These are phyloP conservation scores for Aspergillus olivimuriae DNA, from an alignment of 495 filamentous ascomycete genomes.

Conservation along the genomic window DNA sequence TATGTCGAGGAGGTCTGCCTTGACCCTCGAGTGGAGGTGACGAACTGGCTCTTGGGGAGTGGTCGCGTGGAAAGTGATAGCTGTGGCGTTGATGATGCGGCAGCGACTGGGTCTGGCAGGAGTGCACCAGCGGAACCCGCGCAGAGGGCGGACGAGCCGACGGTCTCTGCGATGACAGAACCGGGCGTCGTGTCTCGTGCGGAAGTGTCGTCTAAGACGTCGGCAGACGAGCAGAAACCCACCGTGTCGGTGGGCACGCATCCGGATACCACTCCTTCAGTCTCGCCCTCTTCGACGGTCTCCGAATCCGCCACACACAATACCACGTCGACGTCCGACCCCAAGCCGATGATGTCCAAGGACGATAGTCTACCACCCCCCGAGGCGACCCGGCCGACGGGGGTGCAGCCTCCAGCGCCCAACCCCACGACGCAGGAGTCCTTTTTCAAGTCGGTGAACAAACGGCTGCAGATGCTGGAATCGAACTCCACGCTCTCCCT, in stretches of 20 bases:
- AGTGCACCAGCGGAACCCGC: no score
- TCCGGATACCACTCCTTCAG: neutral
- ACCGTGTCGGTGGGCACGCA: conserved; percentile 10
- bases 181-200: no score
- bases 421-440: conserved; percentile 88
- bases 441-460: conserved; percentile 95
- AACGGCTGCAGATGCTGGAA: conserved; percentile 85
- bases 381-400: conserved; percentile 43
- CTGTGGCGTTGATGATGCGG: no score
- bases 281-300: conserved; percentile 14
- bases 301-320: conserved; percentile 20
- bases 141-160: no score
- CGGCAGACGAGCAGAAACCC: conserved; percentile 17
- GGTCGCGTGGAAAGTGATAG: no score
- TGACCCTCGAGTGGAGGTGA: conserved; percentile 10
- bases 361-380: conserved; percentile 25
- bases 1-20: conserved; percentile 10
- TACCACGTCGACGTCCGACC: conserved; percentile 18
- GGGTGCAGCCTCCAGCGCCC: conserved; percentile 51
- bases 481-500: conserved; percentile 87
- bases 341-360: conserved; percentile 19
- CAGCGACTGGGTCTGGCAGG: no score
- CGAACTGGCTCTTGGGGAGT: no score
- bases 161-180: no score
- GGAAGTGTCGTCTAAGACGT: conserved; percentile 12